Percentiles rank a stretch among this genome's conserved stretches.
Evolutionary conservation across 1,284 basidiomycete genomes (phyloP).

Genomic region (Ustilago vetiveriae): DNA sequence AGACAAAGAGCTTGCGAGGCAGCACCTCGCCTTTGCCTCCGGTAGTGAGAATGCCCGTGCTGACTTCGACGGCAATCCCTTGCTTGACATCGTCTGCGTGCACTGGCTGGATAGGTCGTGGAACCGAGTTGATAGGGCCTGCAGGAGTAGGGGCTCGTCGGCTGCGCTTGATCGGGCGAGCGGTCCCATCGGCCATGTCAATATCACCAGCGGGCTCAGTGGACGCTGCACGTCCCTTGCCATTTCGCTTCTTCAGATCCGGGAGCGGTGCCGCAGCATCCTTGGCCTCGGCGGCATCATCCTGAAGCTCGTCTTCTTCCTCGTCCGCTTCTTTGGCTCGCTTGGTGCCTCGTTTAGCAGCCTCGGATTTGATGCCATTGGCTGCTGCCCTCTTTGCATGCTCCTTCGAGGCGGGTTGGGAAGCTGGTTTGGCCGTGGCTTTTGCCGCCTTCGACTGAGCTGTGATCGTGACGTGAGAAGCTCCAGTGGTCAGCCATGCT

Average conservation of each 20-base stretch:
- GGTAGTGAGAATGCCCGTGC: slow-evolving; percentile 11
- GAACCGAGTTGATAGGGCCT: slow-evolving; percentile 49
- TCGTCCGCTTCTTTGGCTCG: slow-evolving; percentile 34
- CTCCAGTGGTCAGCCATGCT: slow-evolving; percentile 8
- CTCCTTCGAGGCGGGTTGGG: slow-evolving; percentile 18
- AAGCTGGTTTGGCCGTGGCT: slow-evolving; percentile 18
- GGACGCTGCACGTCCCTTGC: slow-evolving; percentile 23
- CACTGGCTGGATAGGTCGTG: slow-evolving; percentile 32
- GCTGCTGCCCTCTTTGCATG: slow-evolving; percentile 13
- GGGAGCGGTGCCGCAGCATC: slow-evolving; percentile 36
- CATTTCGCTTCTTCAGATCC: slow-evolving; percentile 27
- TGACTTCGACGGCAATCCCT: slow-evolving; percentile 39
- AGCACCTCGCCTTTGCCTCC: slow-evolving; percentile 40
- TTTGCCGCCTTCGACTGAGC: slow-evolving; percentile 23
- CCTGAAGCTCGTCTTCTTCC: slow-evolving; percentile 39
- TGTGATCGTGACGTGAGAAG: neutral
- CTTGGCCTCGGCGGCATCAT: slow-evolving; percentile 21
- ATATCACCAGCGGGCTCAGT: slow-evolving; percentile 26
- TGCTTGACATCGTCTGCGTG: slow-evolving; percentile 27
- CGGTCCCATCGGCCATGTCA: slow-evolving; percentile 31
- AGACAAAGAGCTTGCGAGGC: slow-evolving; percentile 63
- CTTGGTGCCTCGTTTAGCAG: slow-evolving; percentile 37
- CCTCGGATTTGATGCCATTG: slow-evolving; percentile 6
- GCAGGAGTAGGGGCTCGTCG: slow-evolving; percentile 42
- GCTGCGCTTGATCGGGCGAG: slow-evolving; percentile 34